Base-by-base conservation (phyloP, 345 rosid species). In the Adansonia digitata region DNA sequence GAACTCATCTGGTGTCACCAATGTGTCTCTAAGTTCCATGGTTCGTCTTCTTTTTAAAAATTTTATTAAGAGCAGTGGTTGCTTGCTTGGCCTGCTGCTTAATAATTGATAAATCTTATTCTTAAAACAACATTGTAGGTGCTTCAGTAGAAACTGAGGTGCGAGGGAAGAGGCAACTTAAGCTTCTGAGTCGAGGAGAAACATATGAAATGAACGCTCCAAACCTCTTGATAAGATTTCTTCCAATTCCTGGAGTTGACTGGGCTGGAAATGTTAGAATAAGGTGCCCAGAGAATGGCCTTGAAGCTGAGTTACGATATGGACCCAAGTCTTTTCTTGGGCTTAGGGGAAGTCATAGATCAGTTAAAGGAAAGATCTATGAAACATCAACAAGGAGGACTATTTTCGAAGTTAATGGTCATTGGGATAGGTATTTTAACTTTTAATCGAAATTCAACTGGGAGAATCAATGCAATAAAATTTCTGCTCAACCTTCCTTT, bases 171-270 rank as follows among this genome's bases (percentile, higher is more conserved):
- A 88, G 87, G 83, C 80, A 79, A 5, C 83, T 94, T 73, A 92
- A 83, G 84, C 92, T 94, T 1, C 75, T 78, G 0, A 82, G 78
- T 2, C 76, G 75, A 22, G 81, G 80, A 51, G 98, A 94, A 78
- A 92, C 90, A 48, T 94, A 92, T 67, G 85, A 78, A 80, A 91
- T 91, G 95, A 92, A 92, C 77, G 79, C 89, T 24, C 97, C 98
- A 1, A 92, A 83, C 43, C 88, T 91, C n/a, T 55, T 78, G 39
- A 84, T 91, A 69, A 86, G 79, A 53, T 81, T 94, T 70, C 73
- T 94, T 42, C 97, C 97, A 0, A 40, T 84, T 1, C 90, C 90
- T 1, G 84, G 83, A 2, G 83, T 82, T 29, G 90, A 88, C 34
- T 92, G 97, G 97, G 74, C 83, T 53, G 97, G 98, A 14, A 81